Evolutionary conservation across 768 basidiomycete species (phyloP).

Genomic region (Suillus cothurnatus): DNA sequence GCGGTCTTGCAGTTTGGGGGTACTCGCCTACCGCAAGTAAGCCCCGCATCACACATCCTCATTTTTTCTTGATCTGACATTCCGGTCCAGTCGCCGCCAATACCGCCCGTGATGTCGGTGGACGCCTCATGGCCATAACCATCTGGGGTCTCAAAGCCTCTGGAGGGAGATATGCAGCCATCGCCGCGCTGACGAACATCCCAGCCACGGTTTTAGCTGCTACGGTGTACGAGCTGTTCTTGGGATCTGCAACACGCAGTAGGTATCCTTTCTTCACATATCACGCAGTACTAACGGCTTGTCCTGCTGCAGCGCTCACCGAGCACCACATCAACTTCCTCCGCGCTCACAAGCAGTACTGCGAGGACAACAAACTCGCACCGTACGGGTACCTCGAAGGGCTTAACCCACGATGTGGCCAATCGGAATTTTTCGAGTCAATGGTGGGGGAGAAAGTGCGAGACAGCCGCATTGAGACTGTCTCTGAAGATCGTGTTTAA

Average conservation of each 20-base stretch:
- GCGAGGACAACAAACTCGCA: constrained; percentile 27
- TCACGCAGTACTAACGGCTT: constrained; percentile 15
- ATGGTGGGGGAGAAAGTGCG: constrained; percentile 12
- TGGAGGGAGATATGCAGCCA: constrained; percentile 60
- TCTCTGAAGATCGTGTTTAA: constrained; percentile 15
- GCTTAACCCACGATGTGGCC: constrained; percentile 9
- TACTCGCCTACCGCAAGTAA: constrained; percentile 52
- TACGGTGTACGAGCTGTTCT: constrained; percentile 55
- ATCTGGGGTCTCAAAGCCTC: constrained; percentile 58
- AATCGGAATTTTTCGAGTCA: constrained; percentile 11
- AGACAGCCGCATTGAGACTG: neutral
- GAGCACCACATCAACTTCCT: constrained; percentile 25
- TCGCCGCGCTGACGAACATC: constrained; percentile 66
- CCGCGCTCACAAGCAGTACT: constrained; percentile 23
- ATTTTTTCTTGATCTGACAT: neutral
- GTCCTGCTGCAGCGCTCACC: constrained; percentile 22
- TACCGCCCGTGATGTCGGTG: constrained; percentile 69
- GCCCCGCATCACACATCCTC: constrained; percentile 11
- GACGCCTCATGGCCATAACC: constrained; percentile 59
- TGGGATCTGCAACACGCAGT: constrained; percentile 64
- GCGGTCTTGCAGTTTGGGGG: constrained; percentile 62
- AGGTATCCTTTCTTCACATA: constrained; percentile 18
- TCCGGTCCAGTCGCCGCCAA: constrained; percentile 55
- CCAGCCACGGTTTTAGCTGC: constrained; percentile 61
- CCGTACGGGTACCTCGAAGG: constrained; percentile 23